Base-by-base conservation (phyloP, 2,329 filamentous ascomycete genomes). In the Alternaria sp. region DNA sequence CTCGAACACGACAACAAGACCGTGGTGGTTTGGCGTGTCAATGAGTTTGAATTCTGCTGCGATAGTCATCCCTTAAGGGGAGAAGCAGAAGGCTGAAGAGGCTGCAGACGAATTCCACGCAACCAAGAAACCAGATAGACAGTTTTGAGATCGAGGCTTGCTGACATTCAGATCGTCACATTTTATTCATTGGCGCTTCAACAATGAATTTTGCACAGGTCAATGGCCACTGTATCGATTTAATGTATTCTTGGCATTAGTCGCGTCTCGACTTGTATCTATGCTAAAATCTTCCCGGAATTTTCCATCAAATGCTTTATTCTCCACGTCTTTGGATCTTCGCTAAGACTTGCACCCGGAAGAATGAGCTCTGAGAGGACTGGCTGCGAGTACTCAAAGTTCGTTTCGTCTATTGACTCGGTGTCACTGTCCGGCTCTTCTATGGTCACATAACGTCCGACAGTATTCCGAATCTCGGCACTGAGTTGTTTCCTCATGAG, bases 401-500 rank as follows among this genome's bases (percentile, higher is more conserved):
- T 41, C 7, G 48, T 39, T n/a, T 54, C 41, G 5, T 54, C 34
- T n/a, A 24, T 34, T 12, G 34, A 16, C 7, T 44, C 36, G 16
- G 9, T 9, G 30, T 54, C 36, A 7, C 11, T 44, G 6, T 59
- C 51, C 18, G 38, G 16, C 14, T 54, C 57, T 16, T 44, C n/a
- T 9, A 47, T 36, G 16, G 16, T 3, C n/a, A 51, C 34, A 22
- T 54, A 54, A 7, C 39, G 42, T 9, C 36, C 51, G 28, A 59
- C 44, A 18, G 32, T 28, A 18, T 55, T 44, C 8, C 34, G 57
- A 22, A 44, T n/a, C 6, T 55, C 51, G 30, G 14, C 41, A 39
- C 57, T 59, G 4, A 59, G 24, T 26, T 51, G 44, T n/a, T 55
- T 46, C 18, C 32, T 55, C 57, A 59, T 49, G 7, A 55, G 8